These are phyloP conservation scores for Dictyostelium citrinum DNA, from an alignment of 78 protist genomes.

Conservation along the genomic window DNA sequence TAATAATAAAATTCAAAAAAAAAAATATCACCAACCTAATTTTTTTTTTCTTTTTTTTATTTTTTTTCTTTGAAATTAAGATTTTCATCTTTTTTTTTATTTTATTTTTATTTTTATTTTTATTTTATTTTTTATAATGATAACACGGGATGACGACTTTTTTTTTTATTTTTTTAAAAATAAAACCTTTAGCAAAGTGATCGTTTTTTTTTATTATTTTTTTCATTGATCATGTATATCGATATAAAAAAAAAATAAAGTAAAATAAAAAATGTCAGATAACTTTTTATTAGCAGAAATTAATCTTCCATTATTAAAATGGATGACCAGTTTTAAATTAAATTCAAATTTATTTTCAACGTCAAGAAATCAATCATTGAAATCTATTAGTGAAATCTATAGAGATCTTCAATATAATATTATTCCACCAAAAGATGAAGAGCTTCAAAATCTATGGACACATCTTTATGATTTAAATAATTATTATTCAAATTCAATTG, in stretches of 20 bases:
- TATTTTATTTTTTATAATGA: not conserved
- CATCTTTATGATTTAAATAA: constrained; percentile 9
- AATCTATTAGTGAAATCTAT: constrained; percentile 2
- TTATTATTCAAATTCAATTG: constrained; percentile 8
- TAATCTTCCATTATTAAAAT: constrained; percentile 11
- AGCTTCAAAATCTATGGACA: not conserved
- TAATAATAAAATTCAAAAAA: not conserved
- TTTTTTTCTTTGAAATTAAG: not conserved
- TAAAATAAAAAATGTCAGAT: not conserved
- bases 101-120: not conserved
- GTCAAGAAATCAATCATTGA: not conserved
- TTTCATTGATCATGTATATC: no score
- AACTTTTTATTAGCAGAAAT: not conserved
- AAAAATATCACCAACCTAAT: not conserved
- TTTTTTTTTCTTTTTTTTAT: not conserved
- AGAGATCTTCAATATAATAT: constrained; percentile 17
- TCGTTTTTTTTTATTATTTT: no score
- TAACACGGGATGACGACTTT: not conserved
- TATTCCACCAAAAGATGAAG: constrained; percentile 14
- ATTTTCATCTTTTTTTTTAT: not conserved
- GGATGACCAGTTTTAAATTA: not conserved
- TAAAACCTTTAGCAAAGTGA: no score
- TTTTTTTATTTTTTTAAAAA: not conserved
- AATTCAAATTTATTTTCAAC: constrained; percentile 7
- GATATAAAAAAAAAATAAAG: not conserved